Base-by-base conservation (phyloP, 305 asterid species). In the Salvia sclarea region DNA sequence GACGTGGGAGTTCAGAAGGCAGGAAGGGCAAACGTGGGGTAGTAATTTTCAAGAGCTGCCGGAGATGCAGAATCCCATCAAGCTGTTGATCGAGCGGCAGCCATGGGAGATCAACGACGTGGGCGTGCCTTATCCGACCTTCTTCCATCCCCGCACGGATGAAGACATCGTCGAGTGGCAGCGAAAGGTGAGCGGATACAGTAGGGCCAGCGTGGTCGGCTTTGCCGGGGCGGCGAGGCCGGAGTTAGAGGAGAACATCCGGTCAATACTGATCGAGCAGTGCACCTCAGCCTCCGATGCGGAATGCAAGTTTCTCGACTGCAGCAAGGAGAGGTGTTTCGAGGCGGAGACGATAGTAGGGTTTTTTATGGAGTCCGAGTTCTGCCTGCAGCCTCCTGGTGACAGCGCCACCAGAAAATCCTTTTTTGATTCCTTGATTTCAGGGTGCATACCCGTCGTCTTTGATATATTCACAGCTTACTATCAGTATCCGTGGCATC, bases 401-500 rank as follows among this genome's bases (percentile, higher is more conserved):
- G 96, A 90, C 52, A 90, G 95, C 57, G 77, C 89, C 6, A 90
- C 96, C 2, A 70, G 93, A 58, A 90, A 85, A 74, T 90, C 93
- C 12, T 83, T 87, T 5, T 90, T 90, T 17, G 93, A 90, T 69
- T 85, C 88, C 1, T 78, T 90, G 2, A 53, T 84, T 0, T 79
- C 90, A 1, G 90, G 92, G 10, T 89, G 94, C 53, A 87, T 85
- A 22, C 90, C 90, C 0, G 90, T 89, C 20, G 24, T 89, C 20
- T 87, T 90, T n/a, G 81, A 84, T 64, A 89, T 88, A 17, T 69
- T 85, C 21, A 86, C 96, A 4, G 91, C 84, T 24, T 86, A 88
- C 75, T 87, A 86, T 75, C 94, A 90, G 71, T 85, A 88, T 45
- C 82, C 93, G 5, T 88, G 96, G 97, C 88, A 86, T 80, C 79